Evolutionary conservation across 164 flowering plant genomes (phyloP), one percentile per base, ranked within the genome.

Genomic region (Litsea cubeba): DNA sequence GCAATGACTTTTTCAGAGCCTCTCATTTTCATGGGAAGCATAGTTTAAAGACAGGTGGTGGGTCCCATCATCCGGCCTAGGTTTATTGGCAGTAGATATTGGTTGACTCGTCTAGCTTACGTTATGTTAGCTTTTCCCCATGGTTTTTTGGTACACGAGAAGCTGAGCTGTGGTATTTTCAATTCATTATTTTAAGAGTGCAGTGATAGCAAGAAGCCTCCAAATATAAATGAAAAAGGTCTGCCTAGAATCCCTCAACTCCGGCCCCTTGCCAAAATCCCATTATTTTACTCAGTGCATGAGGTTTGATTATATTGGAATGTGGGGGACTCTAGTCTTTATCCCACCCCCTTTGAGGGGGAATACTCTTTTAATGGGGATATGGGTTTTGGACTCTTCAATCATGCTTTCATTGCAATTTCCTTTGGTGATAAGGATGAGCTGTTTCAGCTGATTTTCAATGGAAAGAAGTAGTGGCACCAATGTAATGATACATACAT

Each of bases 211-310:
- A 40, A 62, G 28, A 63, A 49, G 60, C 57, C 30, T 63, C 28
- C 35, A 62, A 24, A 40, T 40, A 18, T 46, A 72, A 63, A 25
- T 24, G 14, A 20, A 35, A 40, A 8, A n/a, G 67, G 57, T 46
- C 57, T 35, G 67, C 75, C 68, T 62, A 50, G 75, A 64, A 72
- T 72, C 68, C 46, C 66, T 62, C 69, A 23, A 14, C 30, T 35
- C 65, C 24, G 6, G 60, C 14, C 65, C 60, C 11, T 6, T 66
- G 30, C 60, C 62, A 35, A 40, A 46, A 17, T 40, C 75, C 40
- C 28, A 68, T 68, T 40, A 28, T 67, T 67, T 67, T 67, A 26
- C 69, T 26, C 4, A 64, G 54, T 30, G 23, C 63, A 54, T 54
- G 20, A 15, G 60, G 18, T 54, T 54, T 54, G 60, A 15, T 54